phyloP scores from a whole-genome alignment of 306 rosid species.

The Vicia faba region DNA sequence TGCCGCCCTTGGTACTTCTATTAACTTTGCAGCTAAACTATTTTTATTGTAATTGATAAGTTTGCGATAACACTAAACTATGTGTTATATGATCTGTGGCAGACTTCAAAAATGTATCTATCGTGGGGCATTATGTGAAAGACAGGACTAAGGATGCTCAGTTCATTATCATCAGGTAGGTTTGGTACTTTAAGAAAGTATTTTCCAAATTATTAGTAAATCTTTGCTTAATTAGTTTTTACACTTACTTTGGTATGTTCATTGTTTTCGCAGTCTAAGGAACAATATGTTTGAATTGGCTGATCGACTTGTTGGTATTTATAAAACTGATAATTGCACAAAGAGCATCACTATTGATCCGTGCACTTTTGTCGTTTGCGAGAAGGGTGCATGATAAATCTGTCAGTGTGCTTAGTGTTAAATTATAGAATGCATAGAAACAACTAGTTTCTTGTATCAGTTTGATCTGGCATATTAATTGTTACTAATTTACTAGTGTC shows the following conservation, averaged over 20 bases:
- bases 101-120: conserved; percentile 96
- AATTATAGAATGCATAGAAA: conserved; percentile 19
- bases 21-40: conserved; percentile 8
- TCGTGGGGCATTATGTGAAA: conserved; percentile 91
- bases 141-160: conserved; percentile 94
- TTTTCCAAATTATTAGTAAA: background rate
- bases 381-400: conserved; percentile 59
- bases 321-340: conserved; percentile 93
- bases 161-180: conserved; percentile 83
- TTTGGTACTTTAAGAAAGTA: conserved; percentile 21
- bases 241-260: conserved; percentile 22
- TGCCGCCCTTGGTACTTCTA: conserved; percentile 77
- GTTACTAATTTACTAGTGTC: conserved; percentile 3
- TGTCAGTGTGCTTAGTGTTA: conserved; percentile 19
- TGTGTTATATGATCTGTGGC: conserved; percentile 40
- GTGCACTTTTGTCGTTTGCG: conserved; percentile 69
- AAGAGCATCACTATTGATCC: conserved; percentile 93
- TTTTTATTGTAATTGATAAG: background rate
- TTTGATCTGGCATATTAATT: conserved; percentile 32
- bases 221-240: background rate
- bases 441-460: conserved; percentile 6
- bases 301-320: conserved; percentile 90
- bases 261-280: conserved; percentile 63
- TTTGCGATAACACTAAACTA: conserved; percentile 26
- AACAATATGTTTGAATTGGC: conserved; percentile 98